Base-by-base conservation (phyloP, 2,329 filamentous ascomycete species). In the Penicillium corylophilum region DNA sequence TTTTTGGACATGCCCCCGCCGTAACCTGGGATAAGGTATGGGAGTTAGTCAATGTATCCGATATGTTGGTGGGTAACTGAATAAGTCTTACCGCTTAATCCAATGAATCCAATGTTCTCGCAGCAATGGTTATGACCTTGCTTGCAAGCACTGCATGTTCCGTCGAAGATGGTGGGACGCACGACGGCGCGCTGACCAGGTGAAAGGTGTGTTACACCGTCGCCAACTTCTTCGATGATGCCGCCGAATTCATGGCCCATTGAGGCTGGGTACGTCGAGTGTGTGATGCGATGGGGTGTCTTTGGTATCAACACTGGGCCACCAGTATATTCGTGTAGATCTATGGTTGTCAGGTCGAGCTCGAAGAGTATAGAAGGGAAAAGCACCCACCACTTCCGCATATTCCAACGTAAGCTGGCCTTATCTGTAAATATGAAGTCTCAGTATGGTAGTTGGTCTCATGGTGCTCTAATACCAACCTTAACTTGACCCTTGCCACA, bases 171-270 rank as follows among this genome's bases (percentile, higher is more conserved):
- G 2, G 78, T 83, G 1, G 84, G 84, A 54, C 84, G 80, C 2
- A 86, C 75, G 5, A 77, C 80, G 16, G 84, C 82, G n/a, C 75
- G 71, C 54, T 86, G 79, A 1, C 84, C 83, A 0, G 77, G 63
- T 28, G 73, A 69, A 38, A 86, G 70, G 64, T 56, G 36, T 12
- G 54, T 63, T 5, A 83, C 78, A 1, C 70, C 75, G 0, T 73
- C 63, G 0, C 83, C 83, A 22, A 87, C 70, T 59, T 84, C 80
- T 5, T 77, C 73, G 31, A 87, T 74, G 1, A 78, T 75, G 12
- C 84, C 84, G 2, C 77, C 79, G 65, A 87, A 83, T 63, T 87
- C 84, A 61, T 87, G 84, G 22, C 85, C 84, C 7, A 87, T 72
- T 0, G 77, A 81, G n/a, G 86, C 72, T 1, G 84, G 84, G 31